Base-by-base conservation (phyloP, 2,329 filamentous ascomycete genomes). In the Verticillium tricorpus region DNA sequence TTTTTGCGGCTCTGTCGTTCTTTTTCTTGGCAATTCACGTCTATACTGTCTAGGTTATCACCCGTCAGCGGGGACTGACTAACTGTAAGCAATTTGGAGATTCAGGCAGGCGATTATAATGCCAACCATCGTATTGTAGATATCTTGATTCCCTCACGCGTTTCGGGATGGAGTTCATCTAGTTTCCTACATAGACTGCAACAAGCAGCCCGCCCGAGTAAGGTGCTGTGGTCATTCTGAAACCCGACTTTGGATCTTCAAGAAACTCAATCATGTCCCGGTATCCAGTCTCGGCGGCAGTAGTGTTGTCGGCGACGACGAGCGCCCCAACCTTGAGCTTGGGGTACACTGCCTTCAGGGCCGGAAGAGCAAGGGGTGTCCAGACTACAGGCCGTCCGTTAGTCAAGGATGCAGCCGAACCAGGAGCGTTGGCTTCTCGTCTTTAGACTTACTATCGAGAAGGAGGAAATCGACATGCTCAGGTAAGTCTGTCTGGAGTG, bases 391-490 rank as follows among this genome's bases (percentile, higher is more conserved):
- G 25, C 25, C 3, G 17, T 25, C 35, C 15, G 1, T 28, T 28
- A 28, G 28, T 5, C 6, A 5, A 28, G 28, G 28, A 28, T 28
- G 28, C 28, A 5, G 28, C 4, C 28, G 5, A 6, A 6, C 5
- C 28, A 28, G 28, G 4, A 28, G 28, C 28, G 28, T 28, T 28
- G 28, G 28, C 28, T 28, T 5, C 5, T 28, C 28, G 28, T 28
- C 4, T 5, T 28, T 19, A 15, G 6, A 80, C 85, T 76, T 70
- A 88, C 85, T 88, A 67, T 88, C 85, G 31, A 89, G 74, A 28
- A 87, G 71, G 17, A 89, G 66, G 22, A 88, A 74, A 64, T 88
- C 83, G n/a, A 88, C 74, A 34, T 77, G 67, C 1, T 76, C 73
- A 0, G 78, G 77, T 28, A 88, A 62, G 35, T 77, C 76, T 0